These are phyloP conservation scores for Pelargonium cotyledonis DNA, from an alignment of 441 rosid genomes.

Conservation along the genomic window DNA sequence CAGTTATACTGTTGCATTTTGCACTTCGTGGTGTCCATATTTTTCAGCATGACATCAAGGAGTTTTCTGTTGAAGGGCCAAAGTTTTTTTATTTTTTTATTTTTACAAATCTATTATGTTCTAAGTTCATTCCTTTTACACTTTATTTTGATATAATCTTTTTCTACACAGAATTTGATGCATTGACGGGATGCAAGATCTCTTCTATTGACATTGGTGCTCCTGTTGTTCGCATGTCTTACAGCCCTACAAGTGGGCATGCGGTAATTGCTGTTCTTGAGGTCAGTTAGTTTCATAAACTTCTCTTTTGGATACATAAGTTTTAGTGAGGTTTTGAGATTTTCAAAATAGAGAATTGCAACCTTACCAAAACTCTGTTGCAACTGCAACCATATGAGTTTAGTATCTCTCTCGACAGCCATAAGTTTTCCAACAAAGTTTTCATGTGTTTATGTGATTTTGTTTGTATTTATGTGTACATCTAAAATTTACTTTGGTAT, in stretches of 20 bases:
- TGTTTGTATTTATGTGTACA: not conserved
- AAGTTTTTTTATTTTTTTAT: not conserved
- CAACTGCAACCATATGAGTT: not conserved
- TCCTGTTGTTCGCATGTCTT: slow-evolving; percentile 78
- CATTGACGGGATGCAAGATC: slow-evolving; percentile 82
- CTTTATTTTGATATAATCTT: not conserved
- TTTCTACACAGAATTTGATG: slow-evolving; percentile 70
- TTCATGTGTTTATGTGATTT: not conserved
- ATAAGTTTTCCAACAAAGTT: not conserved
- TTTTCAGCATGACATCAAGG: not conserved
- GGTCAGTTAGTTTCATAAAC: slow-evolving; percentile 33
- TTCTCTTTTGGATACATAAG: not conserved
- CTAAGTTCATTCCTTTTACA: too few species aligned
- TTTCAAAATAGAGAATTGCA: too few species aligned
- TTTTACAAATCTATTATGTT: too few species aligned
- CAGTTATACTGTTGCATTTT: too few species aligned
- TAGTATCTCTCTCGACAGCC: too few species aligned
- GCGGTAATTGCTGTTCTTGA: slow-evolving; percentile 78
- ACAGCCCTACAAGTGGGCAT: slow-evolving; percentile 79
- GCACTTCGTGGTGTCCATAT: too few species aligned
- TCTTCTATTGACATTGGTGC: slow-evolving; percentile 75
- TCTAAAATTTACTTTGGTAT: not conserved
- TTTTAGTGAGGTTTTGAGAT: too few species aligned
- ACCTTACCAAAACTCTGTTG: not conserved
- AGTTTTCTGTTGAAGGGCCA: not conserved